Conservation (phyloP, 2,329 filamentous ascomycete species). For the Mollisia scopiformis region DNA sequence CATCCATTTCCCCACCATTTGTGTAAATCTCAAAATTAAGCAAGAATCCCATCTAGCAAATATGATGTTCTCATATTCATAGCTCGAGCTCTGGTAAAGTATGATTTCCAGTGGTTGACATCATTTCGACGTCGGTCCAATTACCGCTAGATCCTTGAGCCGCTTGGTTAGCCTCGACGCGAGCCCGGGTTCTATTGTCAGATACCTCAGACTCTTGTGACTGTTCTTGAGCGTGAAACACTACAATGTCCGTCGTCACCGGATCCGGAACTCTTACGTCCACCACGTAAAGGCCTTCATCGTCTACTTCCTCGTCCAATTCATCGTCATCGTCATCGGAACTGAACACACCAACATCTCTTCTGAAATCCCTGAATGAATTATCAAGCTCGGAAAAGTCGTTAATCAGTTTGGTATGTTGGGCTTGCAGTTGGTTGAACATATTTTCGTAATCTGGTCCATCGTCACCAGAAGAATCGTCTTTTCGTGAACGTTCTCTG, state of each 20-base stretch:
- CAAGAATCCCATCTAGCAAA: background rate
- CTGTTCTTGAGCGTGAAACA: constrained; percentile 23
- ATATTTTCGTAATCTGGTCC: constrained; percentile 29
- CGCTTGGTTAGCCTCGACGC: constrained; percentile 42
- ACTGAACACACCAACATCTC: constrained; percentile 19
- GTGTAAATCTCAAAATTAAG: background rate
- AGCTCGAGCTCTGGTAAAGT: constrained; percentile 45
- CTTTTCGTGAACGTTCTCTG: constrained; percentile 2
- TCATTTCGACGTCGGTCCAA: constrained; percentile 44
- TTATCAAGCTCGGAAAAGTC: constrained; percentile 4
- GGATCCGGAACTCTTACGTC: constrained; percentile 20
- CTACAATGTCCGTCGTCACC: constrained; percentile 24
- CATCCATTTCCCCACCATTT: too few species aligned
- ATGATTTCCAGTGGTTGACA: constrained; percentile 47
- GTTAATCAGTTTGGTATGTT: constrained; percentile 4
- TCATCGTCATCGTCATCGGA: constrained; percentile 21
- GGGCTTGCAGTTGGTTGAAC: constrained; percentile 14
- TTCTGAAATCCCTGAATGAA: constrained; percentile 18
- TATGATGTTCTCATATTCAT: constrained; percentile 24
- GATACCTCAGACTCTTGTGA: constrained; percentile 25
- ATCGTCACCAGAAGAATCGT: constrained; percentile 11
- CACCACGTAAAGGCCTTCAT: constrained; percentile 19
- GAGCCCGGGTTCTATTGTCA: constrained; percentile 9
- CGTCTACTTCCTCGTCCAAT: constrained; percentile 13
- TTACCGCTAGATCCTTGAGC: constrained; percentile 42